Conservation (phyloP, 768 basidiomycete species). For the Mycena vulgaris region DNA sequence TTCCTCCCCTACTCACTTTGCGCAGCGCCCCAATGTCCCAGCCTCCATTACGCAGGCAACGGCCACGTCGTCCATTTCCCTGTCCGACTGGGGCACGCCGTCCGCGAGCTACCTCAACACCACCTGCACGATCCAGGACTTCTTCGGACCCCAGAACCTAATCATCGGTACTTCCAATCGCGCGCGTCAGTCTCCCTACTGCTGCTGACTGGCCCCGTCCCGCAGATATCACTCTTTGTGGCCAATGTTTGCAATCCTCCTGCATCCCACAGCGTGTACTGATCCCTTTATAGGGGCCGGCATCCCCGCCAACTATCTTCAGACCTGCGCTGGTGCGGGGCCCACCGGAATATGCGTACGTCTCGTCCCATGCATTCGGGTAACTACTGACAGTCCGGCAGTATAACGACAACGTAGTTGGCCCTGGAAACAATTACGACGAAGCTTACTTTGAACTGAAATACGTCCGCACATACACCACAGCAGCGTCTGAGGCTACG, state of each 20-base stretch:
- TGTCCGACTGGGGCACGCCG: conserved; percentile 60
- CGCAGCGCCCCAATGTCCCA: conserved; percentile 62
- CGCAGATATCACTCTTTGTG: conserved; percentile 70
- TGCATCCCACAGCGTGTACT: background rate
- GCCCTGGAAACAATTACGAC: conserved; percentile 67
- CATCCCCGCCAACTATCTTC: conserved; percentile 42
- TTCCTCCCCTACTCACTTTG: conserved; percentile 15
- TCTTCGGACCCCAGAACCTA: conserved; percentile 64
- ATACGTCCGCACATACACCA: conserved; percentile 53
- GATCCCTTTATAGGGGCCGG: conserved; percentile 62
- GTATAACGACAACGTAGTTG: conserved; percentile 74
- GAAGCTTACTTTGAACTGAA: conserved; percentile 74
- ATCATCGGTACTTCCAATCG: conserved; percentile 31
- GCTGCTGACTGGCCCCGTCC: conserved; percentile 1
- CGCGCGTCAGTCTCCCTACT: background rate
- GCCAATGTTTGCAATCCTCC: conserved; percentile 53
- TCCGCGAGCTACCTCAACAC: conserved; percentile 57
- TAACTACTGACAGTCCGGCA: conserved; percentile 37
- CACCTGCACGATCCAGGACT: conserved; percentile 60
- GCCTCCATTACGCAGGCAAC: conserved; percentile 52
- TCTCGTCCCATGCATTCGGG: conserved; percentile 20
- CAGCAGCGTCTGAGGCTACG: conserved; percentile 25
- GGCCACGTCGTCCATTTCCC: conserved; percentile 54
- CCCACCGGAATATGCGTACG: conserved; percentile 59
- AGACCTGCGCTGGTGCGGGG: conserved; percentile 49